Evolutionary conservation across 2,329 filamentous ascomycete genomes (phyloP).

Genomic region (Beauveria rudraprayagi): DNA sequence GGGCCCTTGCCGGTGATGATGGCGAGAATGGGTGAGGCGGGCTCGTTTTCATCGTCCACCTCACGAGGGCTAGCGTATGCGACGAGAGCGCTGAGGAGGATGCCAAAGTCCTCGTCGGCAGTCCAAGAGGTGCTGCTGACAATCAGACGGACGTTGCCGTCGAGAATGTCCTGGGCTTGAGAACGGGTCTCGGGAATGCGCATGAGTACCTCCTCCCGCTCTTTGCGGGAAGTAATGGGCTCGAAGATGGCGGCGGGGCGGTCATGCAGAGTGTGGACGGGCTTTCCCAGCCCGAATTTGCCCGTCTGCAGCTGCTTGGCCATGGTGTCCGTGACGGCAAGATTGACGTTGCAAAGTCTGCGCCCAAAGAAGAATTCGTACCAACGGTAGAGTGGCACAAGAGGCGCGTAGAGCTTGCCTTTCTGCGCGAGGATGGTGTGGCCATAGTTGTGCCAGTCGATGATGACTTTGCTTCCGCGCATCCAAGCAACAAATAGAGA

Average conservation of each 20-base stretch:
- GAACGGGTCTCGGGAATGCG: slow-evolving; percentile 56
- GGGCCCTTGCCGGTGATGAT: slow-evolving; percentile 95
- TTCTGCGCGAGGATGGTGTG: slow-evolving; percentile 74
- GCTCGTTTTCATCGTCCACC: slow-evolving; percentile 30
- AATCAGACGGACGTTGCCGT: slow-evolving; percentile 57
- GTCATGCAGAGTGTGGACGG: slow-evolving; percentile 72
- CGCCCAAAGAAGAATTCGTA: slow-evolving; percentile 71
- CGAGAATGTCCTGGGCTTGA: slow-evolving; percentile 50
- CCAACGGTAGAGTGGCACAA: slow-evolving; percentile 67
- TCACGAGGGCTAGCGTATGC: slow-evolving; percentile 51
- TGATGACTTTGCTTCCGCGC: slow-evolving; percentile 72
- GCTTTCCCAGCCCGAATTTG: slow-evolving; percentile 57
- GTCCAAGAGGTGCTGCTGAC: slow-evolving; percentile 98
- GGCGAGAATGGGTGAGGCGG: slow-evolving; percentile 61
- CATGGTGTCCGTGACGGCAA: slow-evolving; percentile 91
- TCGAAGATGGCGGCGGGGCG: slow-evolving; percentile 77
- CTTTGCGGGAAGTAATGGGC: slow-evolving; percentile 44
- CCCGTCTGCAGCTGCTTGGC: slow-evolving; percentile 54
- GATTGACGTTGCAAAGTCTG: slow-evolving; percentile 60
- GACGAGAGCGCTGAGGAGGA: slow-evolving; percentile 77
- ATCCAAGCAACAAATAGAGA: slow-evolving; percentile 65
- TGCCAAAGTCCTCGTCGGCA: slow-evolving; percentile 85
- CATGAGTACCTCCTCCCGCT: slow-evolving; percentile 53
- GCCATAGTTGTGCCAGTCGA: slow-evolving; percentile 99
- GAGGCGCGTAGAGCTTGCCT: slow-evolving; percentile 54